These are phyloP conservation scores for Kitagawia praeruptora DNA, from an alignment of 129 eudicot species.

Conservation along the genomic window DNA sequence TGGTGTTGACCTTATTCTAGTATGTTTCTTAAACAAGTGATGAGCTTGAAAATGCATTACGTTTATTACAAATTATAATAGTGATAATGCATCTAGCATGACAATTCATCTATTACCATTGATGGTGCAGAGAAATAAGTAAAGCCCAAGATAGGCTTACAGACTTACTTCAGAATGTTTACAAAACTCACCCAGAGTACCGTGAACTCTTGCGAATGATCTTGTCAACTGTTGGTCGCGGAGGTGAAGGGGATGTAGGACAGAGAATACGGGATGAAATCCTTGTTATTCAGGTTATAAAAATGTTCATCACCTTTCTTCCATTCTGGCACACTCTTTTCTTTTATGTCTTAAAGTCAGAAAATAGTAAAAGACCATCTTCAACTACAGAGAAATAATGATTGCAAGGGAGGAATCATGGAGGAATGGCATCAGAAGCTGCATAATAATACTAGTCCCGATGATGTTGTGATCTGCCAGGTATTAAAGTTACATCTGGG, in stretches of 20 bases:
- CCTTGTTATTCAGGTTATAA: slow-evolving; percentile 75
- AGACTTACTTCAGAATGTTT: slow-evolving; percentile 67
- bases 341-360: neutral
- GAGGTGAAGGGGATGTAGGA: slow-evolving; percentile 99
- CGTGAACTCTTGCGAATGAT: slow-evolving; percentile 86
- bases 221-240: slow-evolving; percentile 97
- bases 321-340: neutral
- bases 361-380: neutral
- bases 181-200: slow-evolving; percentile 48
- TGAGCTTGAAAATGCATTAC: slow-evolving; percentile 1
- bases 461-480: slow-evolving; percentile 96
- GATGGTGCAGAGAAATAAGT: slow-evolving; percentile 77
- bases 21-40: neutral
- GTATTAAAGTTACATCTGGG: slow-evolving; percentile 29
- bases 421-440: slow-evolving; percentile 99
- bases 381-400: slow-evolving; percentile 65
- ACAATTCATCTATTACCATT: slow-evolving; percentile 5
- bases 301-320: neutral
- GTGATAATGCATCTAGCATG: neutral
- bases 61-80: neutral
- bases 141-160: slow-evolving; percentile 95
- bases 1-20: neutral
- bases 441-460: slow-evolving; percentile 98
- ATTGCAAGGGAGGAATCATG: slow-evolving; percentile 96
- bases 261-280: slow-evolving; percentile 97